Evolutionary conservation across 257 asterid species (phyloP), one percentile per base, ranked within the genome.

Genomic region (Ballota nigra): DNA sequence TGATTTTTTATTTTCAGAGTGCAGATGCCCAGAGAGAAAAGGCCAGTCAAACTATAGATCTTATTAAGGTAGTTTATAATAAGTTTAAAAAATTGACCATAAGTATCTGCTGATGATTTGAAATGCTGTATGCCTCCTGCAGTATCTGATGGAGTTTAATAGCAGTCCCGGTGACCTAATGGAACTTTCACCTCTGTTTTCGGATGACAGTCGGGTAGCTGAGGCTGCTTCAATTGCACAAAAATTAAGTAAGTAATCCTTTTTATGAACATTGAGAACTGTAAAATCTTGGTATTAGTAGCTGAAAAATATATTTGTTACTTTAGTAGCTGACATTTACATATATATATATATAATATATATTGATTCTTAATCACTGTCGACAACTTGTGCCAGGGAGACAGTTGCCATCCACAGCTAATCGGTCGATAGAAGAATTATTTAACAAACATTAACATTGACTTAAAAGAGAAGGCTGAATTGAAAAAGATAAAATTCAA

Each of bases 211-310:
- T 60, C 96, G 97, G 68, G 99, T 92, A 29, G 97, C 96, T 6
- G 97, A 95, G 81, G 98, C 99, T 77, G 99, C 99, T 78, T 89
- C 99, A 36, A 89, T 95, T 79, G 98, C 99, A 26, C 97, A 95
- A 78, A 95, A 92, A 86, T 82, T 95, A 80, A 87, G 98, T 95
- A 90, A 81, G 98, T 80, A 69, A 43, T 76, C 63, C 8, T 77
- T 40, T 45, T 57, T 33, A 28, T 45, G 51, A 71, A 68, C 70
- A 29, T 57, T 6, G 56, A 65, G 10, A 64, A 59, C 63, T 52
- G 15, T 59, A 53, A 49, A 43, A 16, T 49, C 67, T 38, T 60
- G 61, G 67, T 60, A 36, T 60, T 33, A 47, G 31, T 28, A 16
- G 38, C 63, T 22, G 36, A 26, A 38, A 57, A 57, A 24, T 26